Evolutionary conservation across 73 alveolate species (phyloP).

Genomic region (Tetrahymena malaccensis): DNA sequence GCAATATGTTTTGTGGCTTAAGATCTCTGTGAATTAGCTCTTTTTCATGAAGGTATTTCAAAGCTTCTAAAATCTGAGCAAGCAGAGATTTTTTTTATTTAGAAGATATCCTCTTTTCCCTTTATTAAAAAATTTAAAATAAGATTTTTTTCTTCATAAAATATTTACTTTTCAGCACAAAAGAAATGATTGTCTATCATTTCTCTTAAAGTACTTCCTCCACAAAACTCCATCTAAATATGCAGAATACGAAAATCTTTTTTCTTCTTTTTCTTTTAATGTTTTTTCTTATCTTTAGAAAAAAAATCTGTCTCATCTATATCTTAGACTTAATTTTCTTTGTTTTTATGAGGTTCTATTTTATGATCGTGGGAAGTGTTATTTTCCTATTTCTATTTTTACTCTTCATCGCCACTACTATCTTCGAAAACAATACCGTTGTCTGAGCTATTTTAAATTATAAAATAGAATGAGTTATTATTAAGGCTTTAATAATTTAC

Average conservation of each 20-base stretch:
- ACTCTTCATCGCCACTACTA: constrained; percentile 9
- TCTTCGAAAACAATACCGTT: constrained; percentile 4
- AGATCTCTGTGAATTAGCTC: constrained; percentile 87
- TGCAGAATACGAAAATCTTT: constrained; percentile 12
- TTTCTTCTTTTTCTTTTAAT: not conserved
- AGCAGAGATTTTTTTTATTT: constrained; percentile 34
- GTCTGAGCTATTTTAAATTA: not conserved
- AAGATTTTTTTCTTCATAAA: not conserved
- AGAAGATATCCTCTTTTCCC: not conserved
- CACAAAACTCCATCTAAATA: constrained; percentile 51
- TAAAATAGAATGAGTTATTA: no score
- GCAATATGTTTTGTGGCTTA: constrained; percentile 90
- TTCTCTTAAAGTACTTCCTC: constrained; percentile 42
- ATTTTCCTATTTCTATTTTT: not conserved
- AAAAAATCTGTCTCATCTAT: constrained; percentile 6
- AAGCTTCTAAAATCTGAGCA: constrained; percentile 84
- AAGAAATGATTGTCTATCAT: constrained; percentile 18
- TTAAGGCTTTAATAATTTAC: not conserved
- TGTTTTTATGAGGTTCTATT: not conserved
- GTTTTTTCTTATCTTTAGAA: not conserved
- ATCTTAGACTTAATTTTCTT: not conserved
- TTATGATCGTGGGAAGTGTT: not conserved
- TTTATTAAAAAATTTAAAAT: not conserved
- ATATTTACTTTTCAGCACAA: not conserved
- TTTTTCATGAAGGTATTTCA: constrained; percentile 68